These are phyloP conservation scores for Candida sanyiensis DNA, from an alignment of 805 yeast species.

Conservation along the genomic window DNA sequence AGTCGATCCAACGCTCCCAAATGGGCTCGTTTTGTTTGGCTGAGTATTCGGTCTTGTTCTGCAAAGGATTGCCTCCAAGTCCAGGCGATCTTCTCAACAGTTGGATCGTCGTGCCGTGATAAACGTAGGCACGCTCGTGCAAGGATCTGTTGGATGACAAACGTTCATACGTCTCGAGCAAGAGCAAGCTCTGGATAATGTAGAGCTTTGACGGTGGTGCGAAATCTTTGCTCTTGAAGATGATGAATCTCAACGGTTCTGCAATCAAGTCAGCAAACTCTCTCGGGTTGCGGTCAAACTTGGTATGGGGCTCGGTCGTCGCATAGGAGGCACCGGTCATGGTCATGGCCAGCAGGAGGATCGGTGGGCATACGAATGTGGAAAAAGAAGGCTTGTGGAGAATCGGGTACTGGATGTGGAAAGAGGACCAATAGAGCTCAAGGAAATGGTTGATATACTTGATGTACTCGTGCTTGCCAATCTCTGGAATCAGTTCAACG, in stretches of 20 bases:
- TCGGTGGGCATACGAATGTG: conserved; percentile 45
- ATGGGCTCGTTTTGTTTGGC: conserved; percentile 31
- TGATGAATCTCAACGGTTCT: conserved; percentile 55
- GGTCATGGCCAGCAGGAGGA: conserved; percentile 49
- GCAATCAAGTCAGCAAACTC: conserved; percentile 32
- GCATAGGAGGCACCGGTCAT: conserved; percentile 27
- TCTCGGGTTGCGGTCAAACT: conserved; percentile 17
- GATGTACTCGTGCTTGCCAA: conserved; percentile 20
- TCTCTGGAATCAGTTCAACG: conserved; percentile 18
- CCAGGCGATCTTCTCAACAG: conserved; percentile 69
- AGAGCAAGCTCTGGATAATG: conserved; percentile 66
- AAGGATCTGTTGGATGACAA: conserved; percentile 58
- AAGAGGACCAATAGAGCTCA: conserved; percentile 25
- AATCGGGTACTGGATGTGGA: conserved; percentile 42
- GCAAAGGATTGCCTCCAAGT: conserved; percentile 61
- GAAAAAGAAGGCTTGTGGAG: conserved; percentile 48
- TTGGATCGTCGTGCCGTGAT: conserved; percentile 84
- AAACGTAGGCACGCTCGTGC: conserved; percentile 80
- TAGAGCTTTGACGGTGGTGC: conserved; percentile 73
- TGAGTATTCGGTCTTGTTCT: conserved; percentile 27
- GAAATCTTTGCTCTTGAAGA: conserved; percentile 67
- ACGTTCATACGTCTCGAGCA: conserved; percentile 79
- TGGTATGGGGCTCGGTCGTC: conserved; percentile 16
- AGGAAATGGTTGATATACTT: conserved; percentile 22
- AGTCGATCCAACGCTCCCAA: conserved; percentile 70